Evolutionary conservation across 1,284 basidiomycete species (phyloP).

Genomic region (Waitea zeae): DNA sequence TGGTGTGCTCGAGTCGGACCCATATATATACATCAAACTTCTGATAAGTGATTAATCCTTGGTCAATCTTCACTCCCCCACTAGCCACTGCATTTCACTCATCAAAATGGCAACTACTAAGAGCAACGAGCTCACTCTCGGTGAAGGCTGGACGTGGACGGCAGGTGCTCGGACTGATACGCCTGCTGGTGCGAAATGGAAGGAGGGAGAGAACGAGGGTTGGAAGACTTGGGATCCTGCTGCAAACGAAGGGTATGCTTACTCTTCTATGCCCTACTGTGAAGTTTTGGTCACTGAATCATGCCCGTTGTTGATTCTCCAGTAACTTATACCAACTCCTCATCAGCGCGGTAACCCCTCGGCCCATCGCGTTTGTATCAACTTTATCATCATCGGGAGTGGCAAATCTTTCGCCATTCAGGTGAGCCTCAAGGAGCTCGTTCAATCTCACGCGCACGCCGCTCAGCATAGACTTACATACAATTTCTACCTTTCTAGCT

Average conservation of each 20-base stretch:
- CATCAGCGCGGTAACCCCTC: conserved; percentile 51
- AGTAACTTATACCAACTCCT: conserved; percentile 39
- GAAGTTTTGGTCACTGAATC: no score
- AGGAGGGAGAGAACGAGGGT: conserved; percentile 15
- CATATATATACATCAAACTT: no score
- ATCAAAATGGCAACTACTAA: no score
- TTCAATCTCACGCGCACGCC: conserved; percentile 1
- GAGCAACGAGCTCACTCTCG: neutral
- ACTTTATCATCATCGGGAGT: conserved; percentile 35
- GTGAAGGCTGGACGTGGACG: neutral
- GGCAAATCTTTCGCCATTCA: conserved; percentile 53
- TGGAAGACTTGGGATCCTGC: conserved; percentile 29
- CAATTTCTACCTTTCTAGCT: conserved; percentile 17
- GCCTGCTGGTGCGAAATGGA: conserved; percentile 15
- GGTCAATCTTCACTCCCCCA: no score
- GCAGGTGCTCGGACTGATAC: neutral
- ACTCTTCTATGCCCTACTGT: no score
- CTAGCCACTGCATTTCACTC: no score
- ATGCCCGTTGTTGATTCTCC: conserved; percentile 5
- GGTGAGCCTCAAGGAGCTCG: conserved; percentile 16
- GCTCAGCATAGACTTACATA: conserved; percentile 4
- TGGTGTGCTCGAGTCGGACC: no score
- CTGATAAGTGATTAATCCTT: no score
- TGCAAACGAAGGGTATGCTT: conserved; percentile 6
- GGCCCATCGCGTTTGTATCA: conserved; percentile 63